These are phyloP conservation scores for Arachis stenosperma DNA, from an alignment of 306 rosid genomes.

Conservation along the genomic window DNA sequence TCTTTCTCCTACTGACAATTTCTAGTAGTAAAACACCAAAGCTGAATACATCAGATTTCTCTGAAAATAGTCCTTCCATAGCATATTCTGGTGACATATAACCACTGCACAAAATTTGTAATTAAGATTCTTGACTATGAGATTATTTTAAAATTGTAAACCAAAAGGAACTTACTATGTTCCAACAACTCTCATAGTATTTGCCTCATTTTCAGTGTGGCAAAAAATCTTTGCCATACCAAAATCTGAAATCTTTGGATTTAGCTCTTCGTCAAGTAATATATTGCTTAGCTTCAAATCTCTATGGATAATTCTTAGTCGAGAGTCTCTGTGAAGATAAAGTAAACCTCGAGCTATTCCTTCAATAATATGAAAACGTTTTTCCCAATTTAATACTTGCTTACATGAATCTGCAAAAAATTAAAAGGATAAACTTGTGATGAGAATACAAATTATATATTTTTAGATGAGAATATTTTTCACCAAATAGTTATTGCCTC, in stretches of 20 bases:
- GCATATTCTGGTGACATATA: constrained; percentile 41
- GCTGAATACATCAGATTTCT: constrained; percentile 37
- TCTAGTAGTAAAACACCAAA: constrained; percentile 39
- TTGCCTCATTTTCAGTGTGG: not conserved
- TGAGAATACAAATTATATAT: too few relatives aligned
- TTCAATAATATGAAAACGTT: constrained; percentile 31
- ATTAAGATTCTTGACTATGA: too few relatives aligned
- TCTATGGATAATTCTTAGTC: constrained; percentile 34
- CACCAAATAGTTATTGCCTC: not conserved
- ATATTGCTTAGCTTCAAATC: constrained; percentile 39
- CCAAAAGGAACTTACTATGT: constrained; percentile 2
- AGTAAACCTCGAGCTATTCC: constrained; percentile 37
- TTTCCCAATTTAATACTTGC: constrained; percentile 29
- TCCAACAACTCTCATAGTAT: constrained; percentile 29
- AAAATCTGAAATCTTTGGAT: constrained; percentile 44
- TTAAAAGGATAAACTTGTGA: too few relatives aligned
- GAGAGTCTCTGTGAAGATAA: constrained; percentile 39
- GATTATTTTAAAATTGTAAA: too few relatives aligned
- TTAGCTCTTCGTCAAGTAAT: constrained; percentile 26
- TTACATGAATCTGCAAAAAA: constrained; percentile 8
- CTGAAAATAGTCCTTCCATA: constrained; percentile 33
- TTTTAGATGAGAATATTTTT: not conserved
- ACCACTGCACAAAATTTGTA: constrained; percentile 1
- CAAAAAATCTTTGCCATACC: constrained; percentile 40
- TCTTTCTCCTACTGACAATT: constrained; percentile 35